Evolutionary conservation across 2,329 filamentous ascomycete genomes (phyloP).

Genomic region (Ceratocystis eucalypticola): DNA sequence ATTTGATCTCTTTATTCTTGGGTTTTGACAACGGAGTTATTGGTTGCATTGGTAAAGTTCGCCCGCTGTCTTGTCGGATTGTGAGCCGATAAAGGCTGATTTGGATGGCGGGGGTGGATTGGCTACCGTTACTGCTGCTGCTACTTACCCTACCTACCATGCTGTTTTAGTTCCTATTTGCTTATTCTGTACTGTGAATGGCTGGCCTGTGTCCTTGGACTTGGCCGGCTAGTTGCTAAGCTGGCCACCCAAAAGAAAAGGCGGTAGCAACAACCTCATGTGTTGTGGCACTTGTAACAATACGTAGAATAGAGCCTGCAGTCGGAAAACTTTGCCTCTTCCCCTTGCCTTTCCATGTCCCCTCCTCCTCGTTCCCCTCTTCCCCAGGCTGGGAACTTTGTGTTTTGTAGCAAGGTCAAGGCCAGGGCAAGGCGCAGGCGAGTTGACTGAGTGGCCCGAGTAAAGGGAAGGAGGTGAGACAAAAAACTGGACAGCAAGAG

Average conservation of each 20-base stretch:
- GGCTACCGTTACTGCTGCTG: background rate
- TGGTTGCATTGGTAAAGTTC: background rate
- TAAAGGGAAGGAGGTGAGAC: background rate
- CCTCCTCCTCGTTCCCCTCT: no score
- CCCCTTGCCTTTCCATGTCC: no score
- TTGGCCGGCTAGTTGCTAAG: background rate
- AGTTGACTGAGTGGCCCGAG: background rate
- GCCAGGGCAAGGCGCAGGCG: background rate
- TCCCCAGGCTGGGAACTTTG: no score
- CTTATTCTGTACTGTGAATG: background rate
- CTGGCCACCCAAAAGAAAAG: background rate
- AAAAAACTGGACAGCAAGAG: background rate
- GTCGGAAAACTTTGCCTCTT: no score
- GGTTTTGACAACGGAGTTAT: background rate
- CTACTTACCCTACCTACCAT: no score
- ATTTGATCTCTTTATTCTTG: background rate
- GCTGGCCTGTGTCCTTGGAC: background rate
- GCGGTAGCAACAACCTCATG: no score
- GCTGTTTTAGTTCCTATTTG: background rate
- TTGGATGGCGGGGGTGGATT: background rate
- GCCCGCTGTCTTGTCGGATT: constrained; percentile 3
- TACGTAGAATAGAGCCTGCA: no score
- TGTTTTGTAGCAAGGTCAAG: background rate
- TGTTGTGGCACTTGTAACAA: no score
- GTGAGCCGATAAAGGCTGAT: background rate